Evolutionary conservation across 139 green algal species (phyloP).

Genomic region (Chlamydomonas sp.): DNA sequence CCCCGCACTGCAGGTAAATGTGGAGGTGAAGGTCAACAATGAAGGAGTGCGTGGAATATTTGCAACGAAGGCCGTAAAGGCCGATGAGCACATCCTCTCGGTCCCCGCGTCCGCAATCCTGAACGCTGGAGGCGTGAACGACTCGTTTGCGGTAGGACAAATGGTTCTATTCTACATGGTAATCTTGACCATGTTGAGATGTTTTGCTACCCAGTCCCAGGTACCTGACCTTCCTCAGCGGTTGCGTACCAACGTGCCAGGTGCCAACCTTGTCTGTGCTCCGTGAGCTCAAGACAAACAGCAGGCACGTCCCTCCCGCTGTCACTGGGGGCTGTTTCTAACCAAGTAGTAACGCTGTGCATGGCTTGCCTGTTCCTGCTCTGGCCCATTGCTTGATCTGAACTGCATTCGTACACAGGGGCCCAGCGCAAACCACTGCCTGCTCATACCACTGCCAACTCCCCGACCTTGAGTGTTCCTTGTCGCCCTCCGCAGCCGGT

Average conservation of each 20-base stretch:
- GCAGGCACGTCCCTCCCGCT: no score
- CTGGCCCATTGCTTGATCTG: background rate
- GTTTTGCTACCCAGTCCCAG: no score
- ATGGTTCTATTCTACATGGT: no score
- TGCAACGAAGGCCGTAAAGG: background rate
- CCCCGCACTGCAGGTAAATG: background rate
- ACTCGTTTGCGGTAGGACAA: background rate
- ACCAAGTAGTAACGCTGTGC: no score
- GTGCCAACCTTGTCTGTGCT: background rate
- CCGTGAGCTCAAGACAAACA: background rate
- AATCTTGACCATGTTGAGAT: no score
- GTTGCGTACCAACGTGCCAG: no score
- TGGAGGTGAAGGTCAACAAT: background rate
- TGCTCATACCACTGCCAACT: no score
- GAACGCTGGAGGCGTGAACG: background rate
- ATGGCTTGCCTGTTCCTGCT: no score
- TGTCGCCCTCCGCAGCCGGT: background rate
- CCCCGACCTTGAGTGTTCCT: background rate
- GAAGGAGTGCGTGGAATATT: background rate
- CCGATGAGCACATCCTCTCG: background rate
- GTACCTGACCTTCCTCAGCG: no score
- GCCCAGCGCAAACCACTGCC: no score
- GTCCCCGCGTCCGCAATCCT: background rate
- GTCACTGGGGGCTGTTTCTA: no score
- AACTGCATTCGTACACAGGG: no score